Percentiles rank a stretch among this genome's conserved stretches.
Evolutionary conservation across 768 basidiomycete species (phyloP).

Genomic region (Rhizopogon salebrosus): DNA sequence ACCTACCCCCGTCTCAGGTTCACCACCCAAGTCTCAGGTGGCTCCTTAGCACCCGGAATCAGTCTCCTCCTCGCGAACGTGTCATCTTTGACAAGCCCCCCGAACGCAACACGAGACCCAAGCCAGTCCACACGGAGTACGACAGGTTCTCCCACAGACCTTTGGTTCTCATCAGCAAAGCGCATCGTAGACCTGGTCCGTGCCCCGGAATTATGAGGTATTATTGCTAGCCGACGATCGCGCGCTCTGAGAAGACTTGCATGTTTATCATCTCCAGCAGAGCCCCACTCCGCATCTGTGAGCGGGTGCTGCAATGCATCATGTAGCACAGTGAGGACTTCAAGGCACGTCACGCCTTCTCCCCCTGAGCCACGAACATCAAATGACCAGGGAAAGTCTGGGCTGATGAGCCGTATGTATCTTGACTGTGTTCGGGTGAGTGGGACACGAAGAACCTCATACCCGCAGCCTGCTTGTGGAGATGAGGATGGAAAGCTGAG

Average conservation of each 20-base stretch:
- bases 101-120: constrained; percentile 1
- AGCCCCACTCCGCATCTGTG: constrained; percentile 5
- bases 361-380: background rate
- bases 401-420: constrained; percentile 3
- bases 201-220: background rate
- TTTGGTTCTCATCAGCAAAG: background rate
- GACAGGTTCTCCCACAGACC: background rate
- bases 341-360: constrained; percentile 1
- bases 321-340: constrained; percentile 1
- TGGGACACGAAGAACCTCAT: background rate
- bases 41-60: constrained; percentile 1
- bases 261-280: background rate
- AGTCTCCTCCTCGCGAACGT: constrained; percentile 5
- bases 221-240: background rate
- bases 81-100: constrained; percentile 5
- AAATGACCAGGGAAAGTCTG: constrained; percentile 7
- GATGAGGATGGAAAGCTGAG: background rate
- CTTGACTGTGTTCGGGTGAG: background rate
- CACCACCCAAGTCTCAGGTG: constrained; percentile 7
- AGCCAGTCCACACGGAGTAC: constrained; percentile 9
- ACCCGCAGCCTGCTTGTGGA: background rate
- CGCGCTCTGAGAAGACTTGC: background rate
- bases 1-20: too few species aligned
- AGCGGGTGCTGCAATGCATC: constrained; percentile 4
- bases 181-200: background rate